Percentiles rank a stretch among this genome's conserved stretches.
Conservation (phyloP, 2,329 filamentous ascomycete species). For the Parastagonospora avenae region DNA sequence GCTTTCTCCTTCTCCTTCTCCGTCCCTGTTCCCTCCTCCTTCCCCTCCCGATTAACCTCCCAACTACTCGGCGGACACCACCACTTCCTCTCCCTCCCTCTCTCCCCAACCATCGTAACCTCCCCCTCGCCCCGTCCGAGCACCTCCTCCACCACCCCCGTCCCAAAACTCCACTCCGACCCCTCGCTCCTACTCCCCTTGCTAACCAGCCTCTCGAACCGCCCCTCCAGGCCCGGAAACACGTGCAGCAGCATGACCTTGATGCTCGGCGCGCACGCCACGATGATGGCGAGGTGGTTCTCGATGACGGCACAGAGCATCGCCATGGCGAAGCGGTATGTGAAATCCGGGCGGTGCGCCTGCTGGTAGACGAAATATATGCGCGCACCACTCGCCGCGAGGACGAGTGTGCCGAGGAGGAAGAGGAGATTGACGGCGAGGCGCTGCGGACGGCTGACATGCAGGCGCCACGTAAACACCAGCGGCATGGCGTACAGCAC, state of each 20-base stretch:
- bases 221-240: constrained; percentile 29
- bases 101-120: constrained; percentile 2
- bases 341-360: constrained; percentile 26
- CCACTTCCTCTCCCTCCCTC: constrained; percentile 12
- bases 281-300: constrained; percentile 45
- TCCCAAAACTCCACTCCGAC: constrained; percentile 7
- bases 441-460: constrained; percentile 36
- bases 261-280: constrained; percentile 42
- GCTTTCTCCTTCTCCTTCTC: neutral
- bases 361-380: constrained; percentile 34
- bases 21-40: neutral
- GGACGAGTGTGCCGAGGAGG: constrained; percentile 38
- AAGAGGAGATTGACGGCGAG: constrained; percentile 44
- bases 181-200: constrained; percentile 11
- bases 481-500: constrained; percentile 48
- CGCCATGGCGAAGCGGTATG: constrained; percentile 30
- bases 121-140: constrained; percentile 1
- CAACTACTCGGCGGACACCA: constrained; percentile 18
- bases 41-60: constrained; percentile 6
- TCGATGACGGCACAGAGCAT: constrained; percentile 45
- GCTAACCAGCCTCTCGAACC: constrained; percentile 23
- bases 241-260: constrained; percentile 34
- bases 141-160: neutral
- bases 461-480: constrained; percentile 44
- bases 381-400: constrained; percentile 33